A percentile compares a stretch with the other conserved stretches of the same genome.
Conservation (phyloP, 805 yeast genomes). For the Saturnispora besseyi region DNA sequence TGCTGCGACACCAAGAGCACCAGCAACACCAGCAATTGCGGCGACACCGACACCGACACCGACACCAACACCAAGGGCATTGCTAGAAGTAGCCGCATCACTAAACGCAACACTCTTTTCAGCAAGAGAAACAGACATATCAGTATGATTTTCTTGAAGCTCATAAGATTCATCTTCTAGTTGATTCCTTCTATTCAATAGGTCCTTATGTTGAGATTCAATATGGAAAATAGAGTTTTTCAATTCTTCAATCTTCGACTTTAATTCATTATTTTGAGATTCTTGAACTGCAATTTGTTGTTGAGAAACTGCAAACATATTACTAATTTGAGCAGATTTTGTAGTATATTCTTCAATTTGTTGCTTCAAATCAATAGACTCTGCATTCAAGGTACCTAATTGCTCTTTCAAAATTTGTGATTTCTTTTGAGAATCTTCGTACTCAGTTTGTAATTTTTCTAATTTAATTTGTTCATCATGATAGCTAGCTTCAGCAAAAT, state of each 20-base stretch:
- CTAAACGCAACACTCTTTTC: constrained; percentile 25
- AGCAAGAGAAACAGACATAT: constrained; percentile 25
- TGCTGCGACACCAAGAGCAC: not conserved
- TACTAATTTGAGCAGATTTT: constrained; percentile 53
- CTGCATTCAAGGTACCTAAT: constrained; percentile 57
- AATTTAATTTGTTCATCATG: constrained; percentile 61
- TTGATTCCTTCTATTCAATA: constrained; percentile 16
- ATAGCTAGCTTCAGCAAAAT: constrained; percentile 69
- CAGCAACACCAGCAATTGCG: constrained; percentile 15
- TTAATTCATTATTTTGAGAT: constrained; percentile 34
- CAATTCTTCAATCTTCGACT: constrained; percentile 18
- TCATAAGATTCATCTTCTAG: constrained; percentile 34
- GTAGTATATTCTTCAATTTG: constrained; percentile 43
- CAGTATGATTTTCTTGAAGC: constrained; percentile 29
- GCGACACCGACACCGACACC: constrained; percentile 18
- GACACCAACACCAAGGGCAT: constrained; percentile 20
- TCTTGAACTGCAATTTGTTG: constrained; percentile 61
- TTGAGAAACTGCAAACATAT: constrained; percentile 53
- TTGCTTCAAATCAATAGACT: constrained; percentile 48
- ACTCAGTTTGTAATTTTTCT: constrained; percentile 47
- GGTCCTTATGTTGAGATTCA: constrained; percentile 19
- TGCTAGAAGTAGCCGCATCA: constrained; percentile 24
- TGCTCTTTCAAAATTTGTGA: constrained; percentile 60
- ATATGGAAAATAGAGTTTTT: constrained; percentile 21
- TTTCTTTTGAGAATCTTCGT: constrained; percentile 61